Conservation (phyloP, 2,329 filamentous ascomycete genomes). For the Reticulascus tulasneorum region DNA sequence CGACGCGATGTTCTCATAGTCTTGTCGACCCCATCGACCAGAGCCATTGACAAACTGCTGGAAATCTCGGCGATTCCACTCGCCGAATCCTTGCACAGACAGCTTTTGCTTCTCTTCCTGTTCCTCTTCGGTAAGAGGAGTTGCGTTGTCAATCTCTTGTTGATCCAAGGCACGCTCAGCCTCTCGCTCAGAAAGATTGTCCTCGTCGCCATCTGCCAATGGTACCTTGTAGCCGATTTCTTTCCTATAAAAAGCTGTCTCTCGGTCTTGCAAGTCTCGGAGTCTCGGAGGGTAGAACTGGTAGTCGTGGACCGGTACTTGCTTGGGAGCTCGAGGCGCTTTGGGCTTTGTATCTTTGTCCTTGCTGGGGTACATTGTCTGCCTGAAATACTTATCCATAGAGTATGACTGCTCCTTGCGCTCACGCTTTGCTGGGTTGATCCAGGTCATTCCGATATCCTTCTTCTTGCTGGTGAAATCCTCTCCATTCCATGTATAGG, state of each 20-base stretch:
- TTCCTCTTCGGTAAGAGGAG: constrained; percentile 83
- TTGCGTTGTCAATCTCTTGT: constrained; percentile 87
- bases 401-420: constrained; percentile 97
- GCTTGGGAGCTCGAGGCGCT: constrained; percentile 91
- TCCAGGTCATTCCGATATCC: constrained; percentile 91
- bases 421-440: constrained; percentile 96
- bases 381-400: constrained; percentile 97
- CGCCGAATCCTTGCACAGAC: constrained; percentile 78
- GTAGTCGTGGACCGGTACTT: constrained; percentile 89
- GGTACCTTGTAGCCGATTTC: constrained; percentile 95
- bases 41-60: constrained; percentile 97
- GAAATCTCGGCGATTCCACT: constrained; percentile 97
- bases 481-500: constrained; percentile 98
- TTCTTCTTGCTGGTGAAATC: constrained; percentile 91
- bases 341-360: constrained; percentile 88
- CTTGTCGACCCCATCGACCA: constrained; percentile 83
- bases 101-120: constrained; percentile 80
- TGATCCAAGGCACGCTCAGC: constrained; percentile 85
- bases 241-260: constrained; percentile 93
- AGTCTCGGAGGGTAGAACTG: constrained; percentile 90
- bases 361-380: constrained; percentile 76
- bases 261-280: constrained; percentile 87
- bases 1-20: constrained; percentile 78
- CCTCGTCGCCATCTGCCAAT: constrained; percentile 81
- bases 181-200: constrained; percentile 79